These are phyloP conservation scores for Polytrichum formosum DNA, from an alignment of 225 moss, liverwort and hornwort species.

Conservation along the genomic window DNA sequence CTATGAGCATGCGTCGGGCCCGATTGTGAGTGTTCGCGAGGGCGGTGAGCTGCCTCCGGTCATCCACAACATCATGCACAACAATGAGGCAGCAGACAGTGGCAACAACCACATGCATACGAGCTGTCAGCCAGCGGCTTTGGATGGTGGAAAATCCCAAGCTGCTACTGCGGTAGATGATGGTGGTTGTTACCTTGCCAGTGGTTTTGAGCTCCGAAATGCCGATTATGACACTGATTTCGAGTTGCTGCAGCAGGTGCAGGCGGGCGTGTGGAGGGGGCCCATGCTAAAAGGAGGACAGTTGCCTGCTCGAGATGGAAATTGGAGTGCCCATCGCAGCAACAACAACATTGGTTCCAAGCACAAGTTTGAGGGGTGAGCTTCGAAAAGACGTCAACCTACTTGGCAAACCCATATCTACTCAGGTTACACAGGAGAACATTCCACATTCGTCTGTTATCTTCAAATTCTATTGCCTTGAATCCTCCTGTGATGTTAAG, in stretches of 20 bases:
- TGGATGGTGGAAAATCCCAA: no score
- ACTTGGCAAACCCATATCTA: no score
- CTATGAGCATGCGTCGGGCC: slow-evolving; percentile 68
- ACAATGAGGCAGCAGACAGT: slow-evolving; percentile 5
- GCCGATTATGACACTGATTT: slow-evolving; percentile 37
- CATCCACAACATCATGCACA: slow-evolving; percentile 36
- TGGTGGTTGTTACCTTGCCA: not conserved
- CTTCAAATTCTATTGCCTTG: no score
- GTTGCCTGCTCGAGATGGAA: slow-evolving; percentile 43
- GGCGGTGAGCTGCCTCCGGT: slow-evolving; percentile 64
- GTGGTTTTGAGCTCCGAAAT: slow-evolving; percentile 17
- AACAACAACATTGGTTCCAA: not conserved
- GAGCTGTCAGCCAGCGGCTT: no score
- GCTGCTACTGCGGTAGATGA: no score
- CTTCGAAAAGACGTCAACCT: no score
- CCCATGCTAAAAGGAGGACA: slow-evolving; percentile 26
- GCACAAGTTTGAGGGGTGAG: no score
- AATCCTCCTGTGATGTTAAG: no score
- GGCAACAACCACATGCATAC: no score
- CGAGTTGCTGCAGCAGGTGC: slow-evolving; percentile 33
- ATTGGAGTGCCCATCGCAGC: slow-evolving; percentile 29
- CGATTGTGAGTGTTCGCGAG: slow-evolving; percentile 55
- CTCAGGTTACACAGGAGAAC: no score
- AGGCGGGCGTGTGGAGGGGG: slow-evolving; percentile 21
- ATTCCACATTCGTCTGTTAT: no score